Percentiles rank a stretch among this genome's conserved stretches.
phyloP scores from a whole-genome alignment of 164 flowering plant species.

The Chimonanthus praecox region DNA sequence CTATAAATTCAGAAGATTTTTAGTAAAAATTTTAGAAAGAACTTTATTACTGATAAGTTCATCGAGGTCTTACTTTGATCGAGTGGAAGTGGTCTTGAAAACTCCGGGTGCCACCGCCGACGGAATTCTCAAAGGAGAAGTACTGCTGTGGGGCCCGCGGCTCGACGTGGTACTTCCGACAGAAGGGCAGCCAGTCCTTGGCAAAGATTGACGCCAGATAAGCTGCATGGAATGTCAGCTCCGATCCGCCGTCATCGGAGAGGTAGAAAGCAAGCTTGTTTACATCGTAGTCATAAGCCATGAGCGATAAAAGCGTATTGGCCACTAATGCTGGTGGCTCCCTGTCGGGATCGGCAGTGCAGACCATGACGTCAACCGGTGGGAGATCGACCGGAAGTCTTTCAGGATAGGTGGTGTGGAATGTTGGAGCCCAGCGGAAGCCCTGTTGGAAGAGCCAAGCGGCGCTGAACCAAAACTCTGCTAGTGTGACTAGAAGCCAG shows the following conservation, averaged over 20 bases:
- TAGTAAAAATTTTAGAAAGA: too few relatives aligned
- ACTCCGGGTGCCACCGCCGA: not conserved
- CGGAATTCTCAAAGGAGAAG: slow-evolving; percentile 12
- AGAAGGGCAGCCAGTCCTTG: slow-evolving; percentile 25
- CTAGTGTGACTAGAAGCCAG: slow-evolving; percentile 18
- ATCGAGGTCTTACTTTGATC: slow-evolving; percentile 13
- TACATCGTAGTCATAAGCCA: slow-evolving; percentile 25
- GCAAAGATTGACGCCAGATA: slow-evolving; percentile 21
- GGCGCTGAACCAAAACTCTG: slow-evolving; percentile 25
- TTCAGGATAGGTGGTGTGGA: slow-evolving; percentile 16
- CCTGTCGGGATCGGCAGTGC: slow-evolving; percentile 27
- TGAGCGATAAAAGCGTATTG: slow-evolving; percentile 22
- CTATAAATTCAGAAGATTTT: too few relatives aligned
- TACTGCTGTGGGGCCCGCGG: slow-evolving; percentile 18
- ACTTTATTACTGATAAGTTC: too few relatives aligned
- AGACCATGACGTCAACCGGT: slow-evolving; percentile 20
- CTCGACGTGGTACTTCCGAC: slow-evolving; percentile 24
- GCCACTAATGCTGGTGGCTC: slow-evolving; percentile 26
- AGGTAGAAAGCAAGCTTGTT: slow-evolving; percentile 21
- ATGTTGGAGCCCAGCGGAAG: slow-evolving; percentile 31
- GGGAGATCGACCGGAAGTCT: slow-evolving; percentile 17
- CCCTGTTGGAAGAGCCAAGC: slow-evolving; percentile 27
- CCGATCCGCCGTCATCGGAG: slow-evolving; percentile 29
- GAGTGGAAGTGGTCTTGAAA: slow-evolving; percentile 14
- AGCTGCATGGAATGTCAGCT: slow-evolving; percentile 25